A percentile compares a stretch with the other conserved stretches of the same genome.
Conservation (phyloP, 2,329 filamentous ascomycete species). For the Colletotrichum scovillei region DNA sequence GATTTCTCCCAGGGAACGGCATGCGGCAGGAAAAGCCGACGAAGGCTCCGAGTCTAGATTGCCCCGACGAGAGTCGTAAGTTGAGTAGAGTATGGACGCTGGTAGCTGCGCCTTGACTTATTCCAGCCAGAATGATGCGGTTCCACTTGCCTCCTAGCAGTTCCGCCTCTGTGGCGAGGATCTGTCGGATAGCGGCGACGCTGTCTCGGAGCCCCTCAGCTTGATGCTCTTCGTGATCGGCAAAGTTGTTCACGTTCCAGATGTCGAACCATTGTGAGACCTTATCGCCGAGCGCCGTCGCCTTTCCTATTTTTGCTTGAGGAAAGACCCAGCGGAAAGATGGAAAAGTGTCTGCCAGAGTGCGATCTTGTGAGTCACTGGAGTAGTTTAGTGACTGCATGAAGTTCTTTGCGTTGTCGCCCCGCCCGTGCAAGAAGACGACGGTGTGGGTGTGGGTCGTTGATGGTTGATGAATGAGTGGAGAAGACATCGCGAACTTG, state of each 20-base stretch:
- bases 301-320: conserved; percentile 48
- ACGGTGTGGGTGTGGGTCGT: conserved; percentile 53
- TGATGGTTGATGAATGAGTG: conserved; percentile 33
- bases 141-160: conserved; percentile 50
- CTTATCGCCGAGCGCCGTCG: conserved; percentile 36
- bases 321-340: conserved; percentile 63
- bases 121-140: conserved; percentile 55
- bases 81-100: conserved; percentile 51
- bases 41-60: conserved; percentile 45
- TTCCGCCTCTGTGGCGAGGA: conserved; percentile 50
- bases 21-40: conserved; percentile 52
- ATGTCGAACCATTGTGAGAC: conserved; percentile 64
- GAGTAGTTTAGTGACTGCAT: conserved; percentile 43
- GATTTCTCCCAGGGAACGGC: conserved; percentile 47
- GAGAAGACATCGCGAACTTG: conserved; percentile 17
- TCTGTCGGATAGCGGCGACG: conserved; percentile 44
- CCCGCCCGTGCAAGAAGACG: conserved; percentile 59
- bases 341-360: conserved; percentile 54
- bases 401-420: conserved; percentile 51
- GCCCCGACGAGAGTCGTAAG: conserved; percentile 40
- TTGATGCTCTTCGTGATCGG: conserved; percentile 56
- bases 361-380: conserved; percentile 44
- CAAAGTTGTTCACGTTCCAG: conserved; percentile 53
- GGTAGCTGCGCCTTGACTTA: conserved; percentile 59
- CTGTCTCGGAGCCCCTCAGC: conserved; percentile 52